Conservation (phyloP, 768 basidiomycete species). For the Calocera viscosa region DNA sequence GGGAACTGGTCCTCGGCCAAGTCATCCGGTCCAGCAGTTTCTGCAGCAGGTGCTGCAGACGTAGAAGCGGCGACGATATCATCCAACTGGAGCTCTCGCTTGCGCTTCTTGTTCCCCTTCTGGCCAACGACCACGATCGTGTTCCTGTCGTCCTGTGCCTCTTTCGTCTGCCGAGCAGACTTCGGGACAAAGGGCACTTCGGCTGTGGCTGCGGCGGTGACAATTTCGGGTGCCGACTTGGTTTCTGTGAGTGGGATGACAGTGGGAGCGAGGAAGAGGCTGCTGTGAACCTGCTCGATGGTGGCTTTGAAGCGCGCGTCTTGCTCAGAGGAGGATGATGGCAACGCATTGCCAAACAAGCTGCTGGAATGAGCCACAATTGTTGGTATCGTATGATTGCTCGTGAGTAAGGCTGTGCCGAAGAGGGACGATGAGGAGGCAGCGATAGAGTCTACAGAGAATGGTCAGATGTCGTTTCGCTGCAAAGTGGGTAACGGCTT, state of each 20-base stretch:
- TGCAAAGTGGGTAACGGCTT: neutral
- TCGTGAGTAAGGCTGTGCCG: conserved; percentile 39
- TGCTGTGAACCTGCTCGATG: conserved; percentile 53
- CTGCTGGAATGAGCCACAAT: conserved; percentile 11
- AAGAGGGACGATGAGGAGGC: conserved; percentile 22
- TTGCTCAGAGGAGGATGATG: conserved; percentile 8
- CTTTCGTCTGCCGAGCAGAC: conserved; percentile 36
- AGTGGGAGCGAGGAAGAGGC: conserved; percentile 39
- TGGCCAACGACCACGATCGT: conserved; percentile 63
- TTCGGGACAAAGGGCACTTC: conserved; percentile 73
- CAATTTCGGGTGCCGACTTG: conserved; percentile 7
- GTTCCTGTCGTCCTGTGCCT: conserved; percentile 37
- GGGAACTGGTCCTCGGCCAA: conserved; percentile 10
- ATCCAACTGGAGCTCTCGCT: conserved; percentile 29
- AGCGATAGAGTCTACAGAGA: neutral
- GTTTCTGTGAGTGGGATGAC: conserved; percentile 14
- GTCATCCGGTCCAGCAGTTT: conserved; percentile 15
- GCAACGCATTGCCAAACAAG: conserved; percentile 11
- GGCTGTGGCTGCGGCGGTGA: conserved; percentile 29
- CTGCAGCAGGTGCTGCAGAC: conserved; percentile 10
- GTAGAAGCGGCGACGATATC: conserved; percentile 10
- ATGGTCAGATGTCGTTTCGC: neutral
- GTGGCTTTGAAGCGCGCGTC: conserved; percentile 37
- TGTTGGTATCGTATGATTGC: conserved; percentile 7
- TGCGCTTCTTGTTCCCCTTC: conserved; percentile 49